Evolutionary conservation across 1,284 basidiomycete species (phyloP).

Genomic region (Trichosporon sp.): DNA sequence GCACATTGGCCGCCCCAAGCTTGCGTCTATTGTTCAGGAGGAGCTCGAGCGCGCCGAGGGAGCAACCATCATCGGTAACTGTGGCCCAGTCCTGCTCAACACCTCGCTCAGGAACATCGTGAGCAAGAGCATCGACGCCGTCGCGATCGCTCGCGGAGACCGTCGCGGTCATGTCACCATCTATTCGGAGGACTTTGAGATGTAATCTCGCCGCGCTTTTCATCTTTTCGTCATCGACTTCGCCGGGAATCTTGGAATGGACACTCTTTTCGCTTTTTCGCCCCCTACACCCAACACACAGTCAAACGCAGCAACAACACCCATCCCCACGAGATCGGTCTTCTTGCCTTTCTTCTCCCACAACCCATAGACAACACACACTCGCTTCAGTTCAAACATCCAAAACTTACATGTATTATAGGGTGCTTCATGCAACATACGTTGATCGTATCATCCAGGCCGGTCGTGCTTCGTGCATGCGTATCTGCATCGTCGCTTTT

Average conservation of each 20-base stretch:
- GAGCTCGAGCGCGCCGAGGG: slow-evolving; percentile 66
- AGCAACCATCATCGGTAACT: slow-evolving; percentile 64
- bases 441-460: not conserved
- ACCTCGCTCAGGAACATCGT: slow-evolving; percentile 26
- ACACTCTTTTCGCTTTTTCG: slow-evolving; percentile 1
- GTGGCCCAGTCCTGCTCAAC: slow-evolving; percentile 26
- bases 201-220: slow-evolving; percentile 20
- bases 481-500: not conserved
- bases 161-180: slow-evolving; percentile 27
- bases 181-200: slow-evolving; percentile 35
- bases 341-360: not conserved
- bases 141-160: slow-evolving; percentile 26
- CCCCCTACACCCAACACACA: not conserved
- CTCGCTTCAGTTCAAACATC: not conserved
- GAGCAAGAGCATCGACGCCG: slow-evolving; percentile 24
- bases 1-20: slow-evolving; percentile 70
- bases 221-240: not conserved
- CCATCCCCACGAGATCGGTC: not conserved
- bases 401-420: slow-evolving; percentile 14
- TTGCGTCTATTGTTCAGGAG: slow-evolving; percentile 69
- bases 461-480: not conserved
- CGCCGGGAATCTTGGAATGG: slow-evolving; percentile 18
- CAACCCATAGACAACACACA: slow-evolving; percentile 4
- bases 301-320: not conserved
- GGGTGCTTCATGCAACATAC: slow-evolving; percentile 10